A percentile compares a stretch with the other conserved stretches of the same genome.
Conservation (phyloP, 176 grass and related monocot species). For the Oryza australiensis region DNA sequence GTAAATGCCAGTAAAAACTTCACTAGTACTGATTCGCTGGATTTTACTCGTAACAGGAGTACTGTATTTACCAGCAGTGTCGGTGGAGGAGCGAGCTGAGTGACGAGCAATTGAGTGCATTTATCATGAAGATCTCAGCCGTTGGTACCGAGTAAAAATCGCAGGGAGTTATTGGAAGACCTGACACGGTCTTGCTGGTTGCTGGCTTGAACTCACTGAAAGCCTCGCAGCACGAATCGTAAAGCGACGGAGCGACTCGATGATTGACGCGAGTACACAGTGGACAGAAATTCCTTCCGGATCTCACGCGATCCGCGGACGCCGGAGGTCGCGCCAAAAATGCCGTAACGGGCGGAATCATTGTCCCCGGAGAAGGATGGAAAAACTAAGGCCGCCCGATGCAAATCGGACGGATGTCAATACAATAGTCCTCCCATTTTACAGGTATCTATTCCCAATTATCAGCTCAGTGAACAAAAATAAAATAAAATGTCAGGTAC, state of each 20-base stretch:
- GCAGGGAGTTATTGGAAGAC: conserved; percentile 5
- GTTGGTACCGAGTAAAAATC: not conserved
- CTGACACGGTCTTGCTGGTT: conserved; percentile 26
- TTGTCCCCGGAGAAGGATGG: not conserved
- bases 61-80: conserved; percentile 9
- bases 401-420: not conserved
- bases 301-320: conserved; percentile 29
- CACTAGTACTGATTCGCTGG: not conserved
- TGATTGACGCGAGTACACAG: conserved; percentile 20
- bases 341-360: conserved; percentile 38
- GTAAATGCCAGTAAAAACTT: conserved; percentile 26
- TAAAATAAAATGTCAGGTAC: not conserved
- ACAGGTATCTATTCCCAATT: not conserved
- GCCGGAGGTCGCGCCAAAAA: conserved; percentile 38
- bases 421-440: not conserved
- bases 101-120: not conserved
- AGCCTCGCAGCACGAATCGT: conserved; percentile 25
- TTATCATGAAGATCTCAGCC: conserved; percentile 12
- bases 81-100: conserved; percentile 31
- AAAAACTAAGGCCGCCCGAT: not conserved
- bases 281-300: not conserved
- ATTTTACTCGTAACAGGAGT: not conserved
- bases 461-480: not conserved
- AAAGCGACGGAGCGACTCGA: not conserved
- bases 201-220: not conserved